A percentile compares a stretch with the other conserved stretches of the same genome.
These are phyloP conservation scores for Phytophthora kernoviae DNA, from an alignment of 352 stramenopile genomes.

Conservation along the genomic window DNA sequence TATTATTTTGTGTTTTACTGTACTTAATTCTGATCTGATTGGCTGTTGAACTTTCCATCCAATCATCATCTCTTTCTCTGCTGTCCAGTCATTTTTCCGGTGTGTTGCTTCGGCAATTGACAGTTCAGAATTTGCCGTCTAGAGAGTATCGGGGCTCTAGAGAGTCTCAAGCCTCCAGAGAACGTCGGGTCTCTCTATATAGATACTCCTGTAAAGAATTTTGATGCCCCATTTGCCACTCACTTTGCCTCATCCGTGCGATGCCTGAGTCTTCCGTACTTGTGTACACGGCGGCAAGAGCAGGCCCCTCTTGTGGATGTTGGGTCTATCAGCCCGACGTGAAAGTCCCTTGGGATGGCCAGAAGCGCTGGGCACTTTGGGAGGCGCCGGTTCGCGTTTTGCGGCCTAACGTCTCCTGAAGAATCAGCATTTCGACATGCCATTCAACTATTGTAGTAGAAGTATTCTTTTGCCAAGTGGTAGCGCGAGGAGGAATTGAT, in stretches of 20 bases:
- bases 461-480: constrained; percentile 7
- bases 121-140: background rate
- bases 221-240: constrained; percentile 67
- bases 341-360: constrained; percentile 65
- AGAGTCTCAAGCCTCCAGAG: too few relatives aligned
- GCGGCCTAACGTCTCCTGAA: constrained; percentile 56
- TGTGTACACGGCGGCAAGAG: constrained; percentile 52
- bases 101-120: background rate
- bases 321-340: constrained; percentile 80
- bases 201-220: too few relatives aligned
- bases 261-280: constrained; percentile 69
- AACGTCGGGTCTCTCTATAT: too few relatives aligned
- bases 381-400: constrained; percentile 57
- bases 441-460: constrained; percentile 10
- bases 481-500: constrained; percentile 49
- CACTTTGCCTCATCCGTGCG: constrained; percentile 57
- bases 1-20: too few relatives aligned
- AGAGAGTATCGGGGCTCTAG: too few relatives aligned
- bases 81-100: constrained; percentile 1
- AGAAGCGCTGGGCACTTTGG: constrained; percentile 84
- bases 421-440: constrained; percentile 87
- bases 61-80: background rate
- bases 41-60: too few relatives aligned
- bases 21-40: too few relatives aligned
- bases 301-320: constrained; percentile 71